Evolutionary conservation across 768 basidiomycete genomes (phyloP).

Genomic region (Suillus lakei): DNA sequence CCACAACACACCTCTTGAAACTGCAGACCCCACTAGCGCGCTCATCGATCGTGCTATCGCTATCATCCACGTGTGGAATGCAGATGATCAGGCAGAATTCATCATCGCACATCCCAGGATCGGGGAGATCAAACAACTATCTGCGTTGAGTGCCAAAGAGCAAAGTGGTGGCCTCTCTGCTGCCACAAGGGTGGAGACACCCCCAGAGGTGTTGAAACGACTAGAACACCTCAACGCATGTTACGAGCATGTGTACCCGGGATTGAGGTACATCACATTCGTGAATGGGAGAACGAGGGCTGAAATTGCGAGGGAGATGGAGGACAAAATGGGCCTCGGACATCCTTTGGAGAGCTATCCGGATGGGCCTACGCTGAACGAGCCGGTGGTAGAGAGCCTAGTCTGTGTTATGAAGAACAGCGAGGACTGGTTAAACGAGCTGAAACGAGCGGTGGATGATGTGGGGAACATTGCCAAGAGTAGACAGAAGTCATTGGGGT

Average conservation of each 20-base stretch:
- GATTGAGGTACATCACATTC: conserved; percentile 88
- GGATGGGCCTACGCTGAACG: conserved; percentile 27
- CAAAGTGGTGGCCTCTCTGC: conserved; percentile 55
- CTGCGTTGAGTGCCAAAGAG: conserved; percentile 77
- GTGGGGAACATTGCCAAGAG: conserved; percentile 79
- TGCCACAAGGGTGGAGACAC: conserved; percentile 51
- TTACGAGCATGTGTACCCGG: conserved; percentile 76
- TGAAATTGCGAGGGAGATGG: conserved; percentile 80
- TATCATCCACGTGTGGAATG: conserved; percentile 58
- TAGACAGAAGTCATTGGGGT: conserved; percentile 46
- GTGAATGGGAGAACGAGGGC: conserved; percentile 83
- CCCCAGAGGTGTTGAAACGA: conserved; percentile 74
- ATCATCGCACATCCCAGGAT: conserved; percentile 89
- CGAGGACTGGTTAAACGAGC: conserved; percentile 65
- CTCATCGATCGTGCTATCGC: conserved; percentile 60
- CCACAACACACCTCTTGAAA: conserved; percentile 44
- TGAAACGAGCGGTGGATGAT: conserved; percentile 73
- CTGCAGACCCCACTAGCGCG: conserved; percentile 25
- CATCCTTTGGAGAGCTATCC: conserved; percentile 49
- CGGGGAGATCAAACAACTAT: conserved; percentile 79
- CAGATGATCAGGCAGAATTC: conserved; percentile 59
- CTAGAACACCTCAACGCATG: conserved; percentile 75
- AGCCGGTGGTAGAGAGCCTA: conserved; percentile 45
- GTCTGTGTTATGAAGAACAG: conserved; percentile 41
- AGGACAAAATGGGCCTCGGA: conserved; percentile 58